A percentile compares a stretch with the other conserved stretches of the same genome.
These are phyloP conservation scores for Leccinum truebloodii DNA, from an alignment of 768 basidiomycete genomes.

Conservation along the genomic window DNA sequence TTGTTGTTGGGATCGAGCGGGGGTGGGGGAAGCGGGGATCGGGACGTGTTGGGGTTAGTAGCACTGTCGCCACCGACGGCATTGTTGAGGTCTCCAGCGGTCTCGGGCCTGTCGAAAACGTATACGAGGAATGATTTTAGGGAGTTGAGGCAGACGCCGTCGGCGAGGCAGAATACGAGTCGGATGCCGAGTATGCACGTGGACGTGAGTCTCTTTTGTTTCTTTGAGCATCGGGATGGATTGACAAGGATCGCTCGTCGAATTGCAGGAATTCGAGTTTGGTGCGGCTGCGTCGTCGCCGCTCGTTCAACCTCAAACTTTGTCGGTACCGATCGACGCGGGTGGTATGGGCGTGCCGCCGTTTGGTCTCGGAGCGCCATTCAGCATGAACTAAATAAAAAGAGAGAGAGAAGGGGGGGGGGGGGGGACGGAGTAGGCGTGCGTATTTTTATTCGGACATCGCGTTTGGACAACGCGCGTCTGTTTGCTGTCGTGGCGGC, in stretches of 20 bases:
- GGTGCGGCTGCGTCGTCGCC: constrained; percentile 31
- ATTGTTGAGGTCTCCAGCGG: constrained; percentile 66
- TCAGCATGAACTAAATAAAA: constrained; percentile 22
- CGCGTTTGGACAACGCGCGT: too few relatives aligned
- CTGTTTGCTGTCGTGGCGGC: too few relatives aligned
- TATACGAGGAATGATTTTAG: constrained; percentile 83
- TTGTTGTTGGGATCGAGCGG: constrained; percentile 24
- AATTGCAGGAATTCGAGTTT: constrained; percentile 37
- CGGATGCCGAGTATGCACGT: constrained; percentile 85
- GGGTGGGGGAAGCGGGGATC: constrained; percentile 10
- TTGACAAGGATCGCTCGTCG: not conserved
- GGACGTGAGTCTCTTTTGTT: constrained; percentile 48
- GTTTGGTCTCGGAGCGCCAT: constrained; percentile 34
- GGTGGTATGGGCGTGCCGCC: constrained; percentile 17
- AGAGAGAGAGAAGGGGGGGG: too few relatives aligned
- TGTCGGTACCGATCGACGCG: constrained; percentile 19
- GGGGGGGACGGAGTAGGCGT: too few relatives aligned
- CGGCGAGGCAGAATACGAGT: constrained; percentile 80
- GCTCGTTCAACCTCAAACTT: constrained; percentile 29
- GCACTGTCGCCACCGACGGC: constrained; percentile 71
- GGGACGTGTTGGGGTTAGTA: constrained; percentile 54
- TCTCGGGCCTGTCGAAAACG: constrained; percentile 80
- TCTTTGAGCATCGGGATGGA: not conserved
- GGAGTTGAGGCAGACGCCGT: constrained; percentile 64
- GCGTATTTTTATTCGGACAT: too few relatives aligned